These are phyloP conservation scores for Bromus sterilis DNA, from an alignment of 176 grass and related monocot genomes.

Conservation along the genomic window DNA sequence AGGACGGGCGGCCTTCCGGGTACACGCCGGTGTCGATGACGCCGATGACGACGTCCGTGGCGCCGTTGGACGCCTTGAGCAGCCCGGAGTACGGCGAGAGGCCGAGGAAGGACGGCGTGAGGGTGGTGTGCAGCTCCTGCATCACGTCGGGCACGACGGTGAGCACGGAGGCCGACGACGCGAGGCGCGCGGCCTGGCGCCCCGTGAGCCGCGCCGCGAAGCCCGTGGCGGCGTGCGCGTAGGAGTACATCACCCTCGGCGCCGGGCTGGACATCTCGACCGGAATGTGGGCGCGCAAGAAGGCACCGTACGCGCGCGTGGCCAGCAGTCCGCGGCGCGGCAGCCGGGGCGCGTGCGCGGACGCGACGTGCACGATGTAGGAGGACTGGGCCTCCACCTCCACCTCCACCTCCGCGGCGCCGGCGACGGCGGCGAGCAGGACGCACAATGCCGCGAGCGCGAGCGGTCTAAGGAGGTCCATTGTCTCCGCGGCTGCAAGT, in stretches of 20 bases:
- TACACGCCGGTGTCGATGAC: slow-evolving; percentile 2
- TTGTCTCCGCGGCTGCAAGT: not conserved
- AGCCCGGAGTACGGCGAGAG: slow-evolving; percentile 34
- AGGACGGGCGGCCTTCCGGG: slow-evolving; percentile 9
- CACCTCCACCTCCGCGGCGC: not conserved
- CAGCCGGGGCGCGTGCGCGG: not conserved
- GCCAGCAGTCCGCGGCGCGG: not conserved
- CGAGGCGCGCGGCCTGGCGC: slow-evolving; percentile 33
- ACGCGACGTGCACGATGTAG: not conserved
- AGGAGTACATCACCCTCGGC: slow-evolving; percentile 12
- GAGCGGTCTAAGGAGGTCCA: not conserved
- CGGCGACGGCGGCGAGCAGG: not conserved
- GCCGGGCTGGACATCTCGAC: not conserved
- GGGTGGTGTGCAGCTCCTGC: slow-evolving; percentile 32
- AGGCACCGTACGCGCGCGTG: not conserved
- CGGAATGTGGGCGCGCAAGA: not conserved
- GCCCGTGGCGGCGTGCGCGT: slow-evolving; percentile 22
- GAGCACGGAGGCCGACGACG: slow-evolving; percentile 10
- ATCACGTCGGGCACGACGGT: slow-evolving; percentile 26
- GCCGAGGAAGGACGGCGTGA: slow-evolving; percentile 35
- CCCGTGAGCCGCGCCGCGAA: slow-evolving; percentile 39
- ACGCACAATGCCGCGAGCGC: not conserved
- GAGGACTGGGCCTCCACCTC: not conserved
- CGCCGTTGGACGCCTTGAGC: slow-evolving; percentile 12
- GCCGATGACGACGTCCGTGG: slow-evolving; percentile 19